These are phyloP conservation scores for Batrachochytrium dendrobatidis DNA, from an alignment of 371 early-diverging fungal species.

Conservation along the genomic window DNA sequence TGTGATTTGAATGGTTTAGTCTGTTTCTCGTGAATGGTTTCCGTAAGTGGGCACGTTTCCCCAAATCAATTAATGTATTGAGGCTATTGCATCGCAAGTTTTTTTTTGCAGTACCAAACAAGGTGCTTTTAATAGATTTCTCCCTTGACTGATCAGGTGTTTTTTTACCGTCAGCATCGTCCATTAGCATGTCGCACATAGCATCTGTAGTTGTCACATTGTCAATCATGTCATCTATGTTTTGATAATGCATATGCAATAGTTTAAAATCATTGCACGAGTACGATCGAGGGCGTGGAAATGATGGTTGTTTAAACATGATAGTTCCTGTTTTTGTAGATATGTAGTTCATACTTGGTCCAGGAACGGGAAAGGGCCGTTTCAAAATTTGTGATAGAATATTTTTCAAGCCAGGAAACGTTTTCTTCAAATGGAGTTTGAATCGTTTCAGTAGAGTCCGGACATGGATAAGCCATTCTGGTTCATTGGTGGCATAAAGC, in stretches of 20 bases:
- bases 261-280: not conserved
- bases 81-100: constrained; percentile 17
- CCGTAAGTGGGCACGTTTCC: not conserved
- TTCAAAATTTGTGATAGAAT: constrained; percentile 17
- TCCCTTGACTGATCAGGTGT: no score
- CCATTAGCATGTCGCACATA: not conserved
- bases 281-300: constrained; percentile 10
- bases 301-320: constrained; percentile 3
- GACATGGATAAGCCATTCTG: constrained; percentile 22
- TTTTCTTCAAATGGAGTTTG: constrained; percentile 1
- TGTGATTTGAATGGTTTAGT: not conserved
- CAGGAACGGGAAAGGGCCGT: constrained; percentile 11
- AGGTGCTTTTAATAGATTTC: no score
- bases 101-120: no score
- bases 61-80: constrained; percentile 10
- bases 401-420: constrained; percentile 10
- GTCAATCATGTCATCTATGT: constrained; percentile 2
- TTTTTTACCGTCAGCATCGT: no score
- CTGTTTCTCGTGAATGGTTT: not conserved
- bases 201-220: not conserved
- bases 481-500: constrained; percentile 20
- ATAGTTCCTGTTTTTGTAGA: constrained; percentile 12
- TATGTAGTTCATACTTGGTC: constrained; percentile 7
- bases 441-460: constrained; percentile 18
- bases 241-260: no score